A percentile compares a stretch with the other conserved stretches of the same genome.
Conservation (phyloP, 495 filamentous ascomycete genomes). For the Penicillium riverlandense region DNA sequence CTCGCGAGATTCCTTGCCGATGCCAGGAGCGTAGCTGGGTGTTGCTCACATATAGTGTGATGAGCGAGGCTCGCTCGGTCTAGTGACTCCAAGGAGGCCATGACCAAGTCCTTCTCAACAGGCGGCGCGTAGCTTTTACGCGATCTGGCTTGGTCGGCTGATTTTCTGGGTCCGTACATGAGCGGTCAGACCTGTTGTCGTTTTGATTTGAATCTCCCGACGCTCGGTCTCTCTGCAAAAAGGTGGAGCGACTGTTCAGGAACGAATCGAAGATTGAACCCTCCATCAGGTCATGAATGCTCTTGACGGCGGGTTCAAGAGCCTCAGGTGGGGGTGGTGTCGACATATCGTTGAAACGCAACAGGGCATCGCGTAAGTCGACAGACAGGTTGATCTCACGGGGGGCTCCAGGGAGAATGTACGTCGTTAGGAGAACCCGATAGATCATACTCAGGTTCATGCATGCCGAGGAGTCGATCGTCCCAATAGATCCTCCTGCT, state of each 20-base stretch:
- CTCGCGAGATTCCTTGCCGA: too few species aligned
- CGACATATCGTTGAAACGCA: conserved; percentile 48
- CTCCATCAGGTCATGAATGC: conserved; percentile 82
- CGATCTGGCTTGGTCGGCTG: neutral
- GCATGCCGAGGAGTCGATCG: neutral
- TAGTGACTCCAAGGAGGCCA: too few species aligned
- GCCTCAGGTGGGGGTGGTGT: conserved; percentile 65
- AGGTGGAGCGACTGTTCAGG: conserved; percentile 44
- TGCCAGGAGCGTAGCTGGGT: too few species aligned
- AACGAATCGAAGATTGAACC: conserved; percentile 73
- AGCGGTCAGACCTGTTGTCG: neutral
- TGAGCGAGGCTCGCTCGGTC: too few species aligned
- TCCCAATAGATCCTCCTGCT: neutral
- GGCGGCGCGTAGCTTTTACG: too few species aligned
- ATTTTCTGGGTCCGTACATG: neutral
- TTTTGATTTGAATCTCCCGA: neutral
- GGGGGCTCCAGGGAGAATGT: conserved; percentile 66
- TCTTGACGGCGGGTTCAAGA: conserved; percentile 68
- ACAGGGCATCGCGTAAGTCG: conserved; percentile 64
- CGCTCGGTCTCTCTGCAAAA: neutral
- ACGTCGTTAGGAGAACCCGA: conserved; percentile 50
- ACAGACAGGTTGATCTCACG: conserved; percentile 78
- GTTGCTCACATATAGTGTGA: too few species aligned
- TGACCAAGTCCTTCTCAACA: too few species aligned
- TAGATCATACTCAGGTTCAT: neutral